Percentiles rank a stretch among this genome's conserved stretches.
phyloP scores from a whole-genome alignment of 805 yeast species.

The Clavispora carvajalis region DNA sequence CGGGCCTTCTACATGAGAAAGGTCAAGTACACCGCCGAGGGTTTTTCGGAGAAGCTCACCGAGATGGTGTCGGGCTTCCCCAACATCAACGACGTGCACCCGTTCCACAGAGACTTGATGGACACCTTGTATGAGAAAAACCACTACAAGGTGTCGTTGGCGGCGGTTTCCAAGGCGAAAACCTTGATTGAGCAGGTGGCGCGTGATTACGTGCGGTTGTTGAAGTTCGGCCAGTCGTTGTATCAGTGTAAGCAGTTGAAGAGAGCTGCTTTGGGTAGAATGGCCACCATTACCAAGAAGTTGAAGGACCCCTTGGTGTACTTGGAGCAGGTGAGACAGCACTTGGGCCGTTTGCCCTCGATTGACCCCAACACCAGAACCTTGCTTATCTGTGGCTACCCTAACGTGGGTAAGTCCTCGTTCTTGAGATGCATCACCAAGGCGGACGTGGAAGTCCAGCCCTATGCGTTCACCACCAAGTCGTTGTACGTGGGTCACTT shows the following conservation, averaged over 20 bases:
- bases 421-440: conserved; percentile 90
- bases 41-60: conserved; percentile 86
- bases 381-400: conserved; percentile 94
- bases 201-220: conserved; percentile 88
- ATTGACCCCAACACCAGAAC: conserved; percentile 99
- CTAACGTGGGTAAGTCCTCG: conserved; percentile 98
- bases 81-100: conserved; percentile 94
- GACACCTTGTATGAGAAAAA: conserved; percentile 97
- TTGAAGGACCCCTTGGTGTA: conserved; percentile 90
- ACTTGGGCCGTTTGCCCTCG: conserved; percentile 94
- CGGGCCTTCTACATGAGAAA: conserved; percentile 98
- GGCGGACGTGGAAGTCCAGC: conserved; percentile 99
- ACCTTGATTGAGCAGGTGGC: conserved; percentile 92
- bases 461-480: conserved; percentile 98
- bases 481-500: conserved; percentile 97
- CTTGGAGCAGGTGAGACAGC: conserved; percentile 98
- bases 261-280: conserved; percentile 98
- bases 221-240: conserved; percentile 95
- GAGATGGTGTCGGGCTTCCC: conserved; percentile 89
- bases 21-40: conserved; percentile 93
- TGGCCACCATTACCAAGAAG: conserved; percentile 97
- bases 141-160: conserved; percentile 94
- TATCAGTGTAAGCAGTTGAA: conserved; percentile 98
- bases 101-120: conserved; percentile 96
- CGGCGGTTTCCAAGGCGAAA: conserved; percentile 91